Evolutionary conservation across 495 filamentous ascomycete genomes (phyloP).

Genomic region (Aspergillus indologenus): DNA sequence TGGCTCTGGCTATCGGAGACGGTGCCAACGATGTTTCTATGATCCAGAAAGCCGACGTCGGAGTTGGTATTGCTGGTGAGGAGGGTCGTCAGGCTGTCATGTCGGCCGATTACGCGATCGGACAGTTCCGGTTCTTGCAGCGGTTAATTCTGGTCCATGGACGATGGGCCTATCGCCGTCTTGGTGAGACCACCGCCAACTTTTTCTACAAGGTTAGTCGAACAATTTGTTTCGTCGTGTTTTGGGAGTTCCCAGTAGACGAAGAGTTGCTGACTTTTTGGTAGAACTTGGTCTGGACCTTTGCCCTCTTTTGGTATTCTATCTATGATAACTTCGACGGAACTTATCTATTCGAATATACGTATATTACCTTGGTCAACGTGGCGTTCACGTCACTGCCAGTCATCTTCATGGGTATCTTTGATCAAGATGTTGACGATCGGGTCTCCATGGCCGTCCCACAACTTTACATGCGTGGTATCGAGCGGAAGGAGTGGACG

Average conservation of each 20-base stretch:
- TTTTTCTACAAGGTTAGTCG: constrained; percentile 89
- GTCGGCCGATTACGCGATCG: constrained; percentile 96
- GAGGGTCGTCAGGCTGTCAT: constrained; percentile 95
- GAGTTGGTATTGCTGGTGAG: constrained; percentile 93
- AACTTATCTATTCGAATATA: constrained; percentile 93
- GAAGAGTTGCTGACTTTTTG: background rate
- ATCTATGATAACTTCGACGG: constrained; percentile 91
- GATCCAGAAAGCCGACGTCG: constrained; percentile 98
- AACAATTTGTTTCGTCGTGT: background rate
- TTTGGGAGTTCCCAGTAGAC: constrained; percentile 12
- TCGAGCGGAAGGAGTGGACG: constrained; percentile 95
- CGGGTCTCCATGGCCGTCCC: constrained; percentile 88
- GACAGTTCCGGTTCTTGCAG: constrained; percentile 90
- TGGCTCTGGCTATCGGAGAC: constrained; percentile 92
- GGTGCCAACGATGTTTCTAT: constrained; percentile 98
- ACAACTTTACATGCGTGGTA: constrained; percentile 89
- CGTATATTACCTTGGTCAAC: constrained; percentile 92
- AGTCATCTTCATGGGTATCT: constrained; percentile 88
- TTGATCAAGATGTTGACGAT: constrained; percentile 94
- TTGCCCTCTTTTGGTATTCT: constrained; percentile 94
- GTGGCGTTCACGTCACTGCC: constrained; percentile 92
- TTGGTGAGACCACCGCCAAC: constrained; percentile 90
- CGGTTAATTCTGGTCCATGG: constrained; percentile 89
- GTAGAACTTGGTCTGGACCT: constrained; percentile 92
- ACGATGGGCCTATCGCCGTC: constrained; percentile 86